Evolutionary conservation across 345 rosid species (phyloP).

Genomic region (Gossypium australe): DNA sequence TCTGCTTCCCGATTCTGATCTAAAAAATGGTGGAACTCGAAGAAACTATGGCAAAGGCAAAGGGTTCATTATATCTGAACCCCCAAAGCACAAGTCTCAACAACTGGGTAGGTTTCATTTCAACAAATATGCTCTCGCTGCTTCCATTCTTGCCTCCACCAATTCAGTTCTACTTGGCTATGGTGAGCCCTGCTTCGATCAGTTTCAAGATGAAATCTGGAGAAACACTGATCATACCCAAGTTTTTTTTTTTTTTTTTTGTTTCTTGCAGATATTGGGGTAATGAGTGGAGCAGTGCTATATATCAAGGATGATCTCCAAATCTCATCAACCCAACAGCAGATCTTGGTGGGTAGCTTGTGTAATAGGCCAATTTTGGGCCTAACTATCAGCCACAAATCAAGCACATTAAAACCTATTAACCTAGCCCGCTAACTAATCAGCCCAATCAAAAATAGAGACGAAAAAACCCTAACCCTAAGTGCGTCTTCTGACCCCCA

Average conservation of each 20-base stretch:
- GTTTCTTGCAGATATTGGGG: constrained; percentile 43
- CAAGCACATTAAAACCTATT: too few relatives aligned
- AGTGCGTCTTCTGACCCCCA: too few relatives aligned
- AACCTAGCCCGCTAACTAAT: too few relatives aligned
- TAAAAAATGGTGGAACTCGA: constrained; percentile 5
- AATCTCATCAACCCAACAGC: constrained; percentile 39
- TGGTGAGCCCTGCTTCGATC: constrained; percentile 28
- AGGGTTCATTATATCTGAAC: not conserved
- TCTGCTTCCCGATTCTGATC: constrained; percentile 21
- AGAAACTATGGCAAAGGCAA: not conserved
- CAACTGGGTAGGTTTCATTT: not conserved
- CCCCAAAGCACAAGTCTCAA: not conserved
- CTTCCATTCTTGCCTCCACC: constrained; percentile 52
- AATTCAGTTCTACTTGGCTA: constrained; percentile 55
- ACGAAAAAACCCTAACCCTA: too few relatives aligned
- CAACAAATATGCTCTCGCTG: constrained; percentile 49
- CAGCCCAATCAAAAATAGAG: too few relatives aligned
- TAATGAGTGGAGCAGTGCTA: constrained; percentile 61
- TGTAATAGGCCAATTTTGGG: too few relatives aligned
- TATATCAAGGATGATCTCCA: constrained; percentile 41
- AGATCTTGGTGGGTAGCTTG: constrained; percentile 53
- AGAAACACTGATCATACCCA: not conserved
- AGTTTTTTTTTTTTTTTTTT: not conserved
- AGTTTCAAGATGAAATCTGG: not conserved
- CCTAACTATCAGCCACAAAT: too few relatives aligned